Evolutionary conservation across 495 filamentous ascomycete genomes (phyloP).

Genomic region (Glutinoglossum americanum): DNA sequence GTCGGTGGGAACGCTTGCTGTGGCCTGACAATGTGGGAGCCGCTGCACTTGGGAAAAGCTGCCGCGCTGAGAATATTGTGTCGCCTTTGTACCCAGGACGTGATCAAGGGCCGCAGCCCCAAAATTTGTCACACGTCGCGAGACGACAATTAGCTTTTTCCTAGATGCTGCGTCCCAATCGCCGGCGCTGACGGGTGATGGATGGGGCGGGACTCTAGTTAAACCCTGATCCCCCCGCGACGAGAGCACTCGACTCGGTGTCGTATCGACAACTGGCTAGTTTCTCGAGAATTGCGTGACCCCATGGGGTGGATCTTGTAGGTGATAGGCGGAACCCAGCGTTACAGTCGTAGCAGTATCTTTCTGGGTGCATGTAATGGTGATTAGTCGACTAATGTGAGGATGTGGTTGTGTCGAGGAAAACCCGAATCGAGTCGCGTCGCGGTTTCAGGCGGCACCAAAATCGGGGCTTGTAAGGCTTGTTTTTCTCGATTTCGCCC

Average conservation of each 20-base stretch:
- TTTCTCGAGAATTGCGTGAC: not conserved
- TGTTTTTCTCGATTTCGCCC: not conserved
- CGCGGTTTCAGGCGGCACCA: not conserved
- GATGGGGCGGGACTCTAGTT: not conserved
- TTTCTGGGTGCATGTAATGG: not conserved
- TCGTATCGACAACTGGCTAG: not conserved
- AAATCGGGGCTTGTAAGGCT: not conserved
- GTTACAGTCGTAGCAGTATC: not conserved
- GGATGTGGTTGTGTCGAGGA: not conserved
- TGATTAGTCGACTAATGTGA: not conserved
- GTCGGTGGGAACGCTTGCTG: not conserved
- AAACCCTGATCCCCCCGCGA: not conserved
- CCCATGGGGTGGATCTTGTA: not conserved
- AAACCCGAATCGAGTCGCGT: not conserved
- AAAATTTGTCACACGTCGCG: not conserved
- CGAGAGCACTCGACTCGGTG: not conserved
- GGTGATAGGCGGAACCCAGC: not conserved
- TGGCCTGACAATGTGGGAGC: not conserved
- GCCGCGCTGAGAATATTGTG: not conserved
- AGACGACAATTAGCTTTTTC: not conserved
- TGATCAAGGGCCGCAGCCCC: not conserved
- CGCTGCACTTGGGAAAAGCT: not conserved
- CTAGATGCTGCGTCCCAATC: not conserved
- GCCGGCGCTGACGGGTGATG: too few relatives aligned
- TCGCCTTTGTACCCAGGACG: not conserved